phyloP scores from a whole-genome alignment of 1,284 basidiomycete genomes.

The Trametes sp. region DNA sequence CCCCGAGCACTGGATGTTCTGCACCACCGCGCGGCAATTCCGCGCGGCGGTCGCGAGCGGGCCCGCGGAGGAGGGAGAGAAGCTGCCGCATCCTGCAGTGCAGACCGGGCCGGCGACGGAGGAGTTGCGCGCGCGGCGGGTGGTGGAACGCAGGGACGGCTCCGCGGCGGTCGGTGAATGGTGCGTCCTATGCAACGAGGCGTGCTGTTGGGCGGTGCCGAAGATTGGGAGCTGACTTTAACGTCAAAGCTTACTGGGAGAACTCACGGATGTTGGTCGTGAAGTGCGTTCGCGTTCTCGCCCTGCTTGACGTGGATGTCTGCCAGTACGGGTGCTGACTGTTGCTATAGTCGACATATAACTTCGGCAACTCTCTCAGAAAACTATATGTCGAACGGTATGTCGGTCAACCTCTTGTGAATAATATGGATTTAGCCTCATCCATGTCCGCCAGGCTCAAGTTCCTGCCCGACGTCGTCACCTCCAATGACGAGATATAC shows the following conservation, averaged over 20 bases:
- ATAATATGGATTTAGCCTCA: too few species aligned
- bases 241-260: slow-evolving; percentile 70
- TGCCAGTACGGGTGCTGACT: neutral
- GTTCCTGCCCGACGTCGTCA: slow-evolving; percentile 65
- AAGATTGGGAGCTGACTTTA: neutral
- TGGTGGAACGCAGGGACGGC: slow-evolving; percentile 67
- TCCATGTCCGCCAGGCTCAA: too few species aligned
- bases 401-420: too few species aligned
- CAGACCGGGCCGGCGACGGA: slow-evolving; percentile 20
- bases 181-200: slow-evolving; percentile 47
- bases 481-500: slow-evolving; percentile 61
- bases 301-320: slow-evolving; percentile 10
- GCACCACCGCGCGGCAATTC: slow-evolving; percentile 64
- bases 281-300: slow-evolving; percentile 50
- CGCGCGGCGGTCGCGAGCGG: slow-evolving; percentile 54
- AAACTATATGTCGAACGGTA: slow-evolving; percentile 77
- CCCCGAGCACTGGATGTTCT: slow-evolving; percentile 75
- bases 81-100: slow-evolving; percentile 10
- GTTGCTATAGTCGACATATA: slow-evolving; percentile 66
- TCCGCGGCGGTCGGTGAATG: slow-evolving; percentile 64
- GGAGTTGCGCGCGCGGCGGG: slow-evolving; percentile 43
- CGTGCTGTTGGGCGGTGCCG: neutral
- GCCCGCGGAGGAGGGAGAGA: slow-evolving; percentile 20
- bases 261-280: slow-evolving; percentile 81
- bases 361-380: slow-evolving; percentile 68